Percentiles rank a stretch among this genome's conserved stretches.
phyloP scores from a whole-genome alignment of 1,284 basidiomycete species.

The Moesziomyces sp. region DNA sequence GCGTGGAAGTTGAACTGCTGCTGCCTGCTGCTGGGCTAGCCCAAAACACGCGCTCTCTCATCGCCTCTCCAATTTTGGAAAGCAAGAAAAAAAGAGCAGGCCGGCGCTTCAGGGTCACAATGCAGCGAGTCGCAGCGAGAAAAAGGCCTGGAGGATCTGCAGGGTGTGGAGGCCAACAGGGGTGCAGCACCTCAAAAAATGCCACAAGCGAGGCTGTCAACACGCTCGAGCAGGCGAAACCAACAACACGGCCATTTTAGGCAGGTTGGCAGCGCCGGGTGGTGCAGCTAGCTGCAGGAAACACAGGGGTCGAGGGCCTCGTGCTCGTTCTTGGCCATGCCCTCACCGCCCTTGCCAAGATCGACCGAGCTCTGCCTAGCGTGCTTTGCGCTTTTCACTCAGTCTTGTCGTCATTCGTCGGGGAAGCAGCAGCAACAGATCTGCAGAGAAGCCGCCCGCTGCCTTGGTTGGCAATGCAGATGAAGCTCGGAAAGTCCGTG shows the following conservation, averaged over 20 bases:
- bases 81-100: neutral
- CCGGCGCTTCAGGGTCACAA: too few relatives aligned
- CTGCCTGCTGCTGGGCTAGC: too few relatives aligned
- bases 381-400: neutral
- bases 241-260: neutral
- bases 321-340: constrained; percentile 5
- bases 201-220: neutral
- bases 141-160: neutral
- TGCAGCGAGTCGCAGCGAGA: neutral
- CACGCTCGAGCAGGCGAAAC: neutral
- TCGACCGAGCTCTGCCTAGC: constrained; percentile 6
- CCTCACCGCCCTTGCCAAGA: neutral
- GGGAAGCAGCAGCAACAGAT: neutral
- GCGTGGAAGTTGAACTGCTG: neutral
- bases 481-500: neutral
- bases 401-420: neutral
- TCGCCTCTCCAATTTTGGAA: too few relatives aligned
- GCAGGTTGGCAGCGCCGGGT: neutral
- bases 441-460: too few relatives aligned
- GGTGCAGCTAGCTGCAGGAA: neutral
- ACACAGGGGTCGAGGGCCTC: neutral
- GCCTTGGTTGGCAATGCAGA: neutral
- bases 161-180: constrained; percentile 1
- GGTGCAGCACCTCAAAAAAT: neutral
- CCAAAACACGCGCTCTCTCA: too few relatives aligned